These are phyloP conservation scores for Geotrichum aggregatum DNA, from an alignment of 1,139 yeast species.

Conservation along the genomic window DNA sequence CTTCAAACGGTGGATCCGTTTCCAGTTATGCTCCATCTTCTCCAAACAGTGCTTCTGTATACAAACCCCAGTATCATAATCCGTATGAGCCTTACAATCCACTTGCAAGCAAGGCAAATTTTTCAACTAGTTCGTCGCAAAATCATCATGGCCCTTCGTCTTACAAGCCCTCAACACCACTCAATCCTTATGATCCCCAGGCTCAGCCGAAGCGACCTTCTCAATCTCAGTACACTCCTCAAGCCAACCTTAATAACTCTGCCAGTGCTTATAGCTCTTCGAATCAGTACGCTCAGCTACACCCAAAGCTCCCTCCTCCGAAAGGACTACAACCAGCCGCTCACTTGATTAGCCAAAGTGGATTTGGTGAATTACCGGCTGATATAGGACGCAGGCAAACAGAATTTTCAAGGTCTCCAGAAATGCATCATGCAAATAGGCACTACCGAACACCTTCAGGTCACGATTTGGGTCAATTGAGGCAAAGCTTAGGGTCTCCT, in stretches of 20 bases:
- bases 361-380: slow-evolving; percentile 27
- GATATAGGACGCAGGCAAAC: slow-evolving; percentile 24
- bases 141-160: background rate
- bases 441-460: slow-evolving; percentile 16
- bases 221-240: background rate
- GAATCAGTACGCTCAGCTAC: background rate
- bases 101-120: background rate
- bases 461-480: slow-evolving; percentile 1
- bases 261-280: slow-evolving; percentile 1
- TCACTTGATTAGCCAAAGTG: slow-evolving; percentile 4
- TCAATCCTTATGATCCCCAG: background rate
- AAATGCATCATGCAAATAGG: slow-evolving; percentile 22
- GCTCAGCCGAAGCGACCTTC: background rate
- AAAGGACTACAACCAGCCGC: slow-evolving; percentile 16
- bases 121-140: background rate
- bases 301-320: slow-evolving; percentile 7
- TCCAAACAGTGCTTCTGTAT: slow-evolving; percentile 2
- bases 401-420: slow-evolving; percentile 20
- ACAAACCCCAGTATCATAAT: slow-evolving; percentile 15
- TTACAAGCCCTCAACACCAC: slow-evolving; percentile 9
- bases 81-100: slow-evolving; percentile 16
- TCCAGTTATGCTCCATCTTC: slow-evolving; percentile 1
- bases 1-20: slow-evolving; percentile 1
- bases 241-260: background rate
- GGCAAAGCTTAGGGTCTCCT: background rate